phyloP scores from a whole-genome alignment of 1,139 yeast genomes.

The Lodderomyces elongisporus region DNA sequence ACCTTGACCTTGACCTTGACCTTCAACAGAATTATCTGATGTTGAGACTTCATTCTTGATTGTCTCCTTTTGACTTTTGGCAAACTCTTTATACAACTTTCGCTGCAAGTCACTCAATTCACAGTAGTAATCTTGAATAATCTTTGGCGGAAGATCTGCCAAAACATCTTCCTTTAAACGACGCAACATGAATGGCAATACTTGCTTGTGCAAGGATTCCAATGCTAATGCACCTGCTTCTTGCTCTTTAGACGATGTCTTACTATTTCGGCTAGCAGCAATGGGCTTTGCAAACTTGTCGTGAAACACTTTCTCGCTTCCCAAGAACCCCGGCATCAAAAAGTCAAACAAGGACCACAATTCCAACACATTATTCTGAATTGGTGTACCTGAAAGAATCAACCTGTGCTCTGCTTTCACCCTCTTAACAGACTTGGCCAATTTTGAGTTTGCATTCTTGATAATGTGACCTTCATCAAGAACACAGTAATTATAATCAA shows the following conservation, averaged over 20 bases:
- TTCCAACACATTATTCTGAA: slow-evolving; percentile 94
- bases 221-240: slow-evolving; percentile 96
- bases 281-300: slow-evolving; percentile 97
- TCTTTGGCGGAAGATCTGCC: slow-evolving; percentile 95
- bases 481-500: slow-evolving; percentile 88
- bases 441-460: slow-evolving; percentile 83
- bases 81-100: slow-evolving; percentile 82
- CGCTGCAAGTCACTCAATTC: slow-evolving; percentile 89
- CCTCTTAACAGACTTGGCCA: slow-evolving; percentile 82
- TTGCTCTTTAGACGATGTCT: slow-evolving; percentile 89
- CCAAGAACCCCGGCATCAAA: slow-evolving; percentile 97
- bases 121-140: slow-evolving; percentile 96
- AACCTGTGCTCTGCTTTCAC: slow-evolving; percentile 84
- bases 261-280: slow-evolving; percentile 87
- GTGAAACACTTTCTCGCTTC: slow-evolving; percentile 90
- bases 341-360: slow-evolving; percentile 97
- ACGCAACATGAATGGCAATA: slow-evolving; percentile 90
- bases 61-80: slow-evolving; percentile 73
- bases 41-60: slow-evolving; percentile 58
- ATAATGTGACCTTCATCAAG: slow-evolving; percentile 98
- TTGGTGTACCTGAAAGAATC: slow-evolving; percentile 94
- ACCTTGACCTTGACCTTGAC: neutral
- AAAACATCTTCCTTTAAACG: slow-evolving; percentile 95
- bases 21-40: neutral
- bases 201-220: slow-evolving; percentile 95